Percentiles rank a stretch among this genome's conserved stretches.
Conservation (phyloP, 768 basidiomycete genomes). For the Pluteus cervinus region DNA sequence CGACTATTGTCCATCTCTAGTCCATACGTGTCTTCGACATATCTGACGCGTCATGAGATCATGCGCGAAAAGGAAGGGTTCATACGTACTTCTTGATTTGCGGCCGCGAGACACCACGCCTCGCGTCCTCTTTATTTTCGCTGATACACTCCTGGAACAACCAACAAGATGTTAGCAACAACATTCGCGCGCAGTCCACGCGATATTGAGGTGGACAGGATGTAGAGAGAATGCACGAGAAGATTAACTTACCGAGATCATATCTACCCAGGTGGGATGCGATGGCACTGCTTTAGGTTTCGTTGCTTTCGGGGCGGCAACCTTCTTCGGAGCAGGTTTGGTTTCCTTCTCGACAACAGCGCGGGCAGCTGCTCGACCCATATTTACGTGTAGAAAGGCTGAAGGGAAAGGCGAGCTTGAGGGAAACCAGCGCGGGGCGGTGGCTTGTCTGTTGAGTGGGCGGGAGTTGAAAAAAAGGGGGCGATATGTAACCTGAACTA, state of each 20-base stretch:
- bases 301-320: slow-evolving; percentile 37
- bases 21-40: slow-evolving; percentile 77
- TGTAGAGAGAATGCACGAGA: neutral
- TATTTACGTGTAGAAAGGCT: no score
- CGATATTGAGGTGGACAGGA: neutral
- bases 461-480: slow-evolving; percentile 22
- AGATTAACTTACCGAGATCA: slow-evolving; percentile 64
- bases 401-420: slow-evolving; percentile 17
- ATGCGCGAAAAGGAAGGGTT: slow-evolving; percentile 4
- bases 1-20: slow-evolving; percentile 77
- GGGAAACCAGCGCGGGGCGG: no score
- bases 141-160: slow-evolving; percentile 73
- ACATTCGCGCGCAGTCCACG: no score
- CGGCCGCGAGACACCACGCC: slow-evolving; percentile 81
- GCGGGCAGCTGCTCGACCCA: no score
- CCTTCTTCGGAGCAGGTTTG: slow-evolving; percentile 38
- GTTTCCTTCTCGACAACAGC: no score
- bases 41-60: slow-evolving; percentile 41
- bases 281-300: slow-evolving; percentile 21
- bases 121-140: slow-evolving; percentile 66
- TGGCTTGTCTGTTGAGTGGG: slow-evolving; percentile 5
- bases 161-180: slow-evolving; percentile 6
- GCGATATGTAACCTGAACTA: slow-evolving; percentile 24
- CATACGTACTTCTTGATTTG: slow-evolving; percentile 82
- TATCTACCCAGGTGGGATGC: slow-evolving; percentile 64